Conservation (phyloP, 2,329 filamentous ascomycete species). For the Lasiodiplodia sp. region DNA sequence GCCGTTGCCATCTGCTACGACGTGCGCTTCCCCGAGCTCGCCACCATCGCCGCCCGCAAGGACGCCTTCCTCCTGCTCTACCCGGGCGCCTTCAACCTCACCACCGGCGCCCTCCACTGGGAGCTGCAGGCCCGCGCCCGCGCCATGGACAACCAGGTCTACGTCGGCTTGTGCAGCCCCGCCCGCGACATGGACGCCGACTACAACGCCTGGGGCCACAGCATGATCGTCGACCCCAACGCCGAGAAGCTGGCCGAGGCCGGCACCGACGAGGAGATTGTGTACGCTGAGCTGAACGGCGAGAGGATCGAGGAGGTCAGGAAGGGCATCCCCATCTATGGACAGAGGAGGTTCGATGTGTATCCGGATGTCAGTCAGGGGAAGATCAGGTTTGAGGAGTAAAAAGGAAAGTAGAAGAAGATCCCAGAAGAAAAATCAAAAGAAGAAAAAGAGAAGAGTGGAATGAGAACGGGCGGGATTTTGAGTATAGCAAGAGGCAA, state of each 20-base stretch:
- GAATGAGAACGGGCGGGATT: too few relatives aligned
- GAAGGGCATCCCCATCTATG: slow-evolving; percentile 82
- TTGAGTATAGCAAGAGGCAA: too few relatives aligned
- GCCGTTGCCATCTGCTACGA: slow-evolving; percentile 97
- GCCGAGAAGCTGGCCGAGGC: slow-evolving; percentile 81
- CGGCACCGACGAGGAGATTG: slow-evolving; percentile 77
- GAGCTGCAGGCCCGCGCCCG: slow-evolving; percentile 79
- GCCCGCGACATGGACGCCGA: slow-evolving; percentile 77
- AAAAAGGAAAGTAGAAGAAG: neutral
- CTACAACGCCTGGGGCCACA: slow-evolving; percentile 94
- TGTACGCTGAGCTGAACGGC: slow-evolving; percentile 74
- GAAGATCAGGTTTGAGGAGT: slow-evolving; percentile 52
- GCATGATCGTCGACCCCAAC: slow-evolving; percentile 85
- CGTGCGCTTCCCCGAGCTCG: slow-evolving; percentile 93
- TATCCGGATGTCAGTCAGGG: slow-evolving; percentile 87
- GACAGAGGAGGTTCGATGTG: slow-evolving; percentile 90
- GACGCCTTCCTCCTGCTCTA: slow-evolving; percentile 91
- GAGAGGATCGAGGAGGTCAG: slow-evolving; percentile 76
- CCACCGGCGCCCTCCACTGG: slow-evolving; percentile 94
- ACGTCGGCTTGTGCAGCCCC: slow-evolving; percentile 91
- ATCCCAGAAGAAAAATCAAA: too few relatives aligned
- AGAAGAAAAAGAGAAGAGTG: too few relatives aligned
- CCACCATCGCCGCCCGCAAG: slow-evolving; percentile 83
- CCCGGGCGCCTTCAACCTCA: slow-evolving; percentile 96
- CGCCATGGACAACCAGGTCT: slow-evolving; percentile 93